Conservation (phyloP, 306 rosid genomes). For the Dryas drummondii region DNA sequence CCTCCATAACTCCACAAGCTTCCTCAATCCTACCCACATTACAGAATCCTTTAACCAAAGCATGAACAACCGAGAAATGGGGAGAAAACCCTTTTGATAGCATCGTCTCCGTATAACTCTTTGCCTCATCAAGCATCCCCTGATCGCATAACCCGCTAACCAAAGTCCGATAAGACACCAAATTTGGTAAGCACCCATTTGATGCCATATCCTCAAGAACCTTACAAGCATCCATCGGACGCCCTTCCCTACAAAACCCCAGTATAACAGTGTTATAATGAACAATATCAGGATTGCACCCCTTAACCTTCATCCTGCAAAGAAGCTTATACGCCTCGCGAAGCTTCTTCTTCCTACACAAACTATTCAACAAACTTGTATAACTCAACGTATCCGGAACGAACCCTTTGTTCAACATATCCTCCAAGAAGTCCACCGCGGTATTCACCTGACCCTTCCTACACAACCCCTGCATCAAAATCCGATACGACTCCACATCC, state of each 20-base stretch:
- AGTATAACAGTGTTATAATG: conserved; percentile 72
- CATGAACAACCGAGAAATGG: conserved; percentile 63
- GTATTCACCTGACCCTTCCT: conserved; percentile 78
- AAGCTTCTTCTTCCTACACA: conserved; percentile 87
- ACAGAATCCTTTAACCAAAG: conserved; percentile 60
- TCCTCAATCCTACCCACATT: conserved; percentile 74
- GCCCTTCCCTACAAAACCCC: conserved; percentile 87
- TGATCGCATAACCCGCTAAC: conserved; percentile 57
- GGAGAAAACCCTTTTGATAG: conserved; percentile 60
- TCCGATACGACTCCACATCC: conserved; percentile 70
- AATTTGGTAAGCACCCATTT: conserved; percentile 76
- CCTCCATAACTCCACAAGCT: conserved; percentile 53
- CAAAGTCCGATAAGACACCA: conserved; percentile 71
- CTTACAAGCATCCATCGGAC: conserved; percentile 69
- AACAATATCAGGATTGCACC: conserved; percentile 85
- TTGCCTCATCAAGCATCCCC: conserved; percentile 75
- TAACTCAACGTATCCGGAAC: conserved; percentile 78
- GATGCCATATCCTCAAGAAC: conserved; percentile 68
- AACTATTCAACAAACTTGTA: conserved; percentile 81
- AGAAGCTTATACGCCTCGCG: conserved; percentile 90
- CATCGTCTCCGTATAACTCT: conserved; percentile 53
- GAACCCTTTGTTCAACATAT: conserved; percentile 87
- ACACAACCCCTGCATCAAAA: conserved; percentile 83
- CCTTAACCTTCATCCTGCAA: conserved; percentile 92
- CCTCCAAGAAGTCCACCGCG: conserved; percentile 74